Evolutionary conservation across 176 grass and related monocot genomes (phyloP).

Genomic region (Dactylis glomerata): DNA sequence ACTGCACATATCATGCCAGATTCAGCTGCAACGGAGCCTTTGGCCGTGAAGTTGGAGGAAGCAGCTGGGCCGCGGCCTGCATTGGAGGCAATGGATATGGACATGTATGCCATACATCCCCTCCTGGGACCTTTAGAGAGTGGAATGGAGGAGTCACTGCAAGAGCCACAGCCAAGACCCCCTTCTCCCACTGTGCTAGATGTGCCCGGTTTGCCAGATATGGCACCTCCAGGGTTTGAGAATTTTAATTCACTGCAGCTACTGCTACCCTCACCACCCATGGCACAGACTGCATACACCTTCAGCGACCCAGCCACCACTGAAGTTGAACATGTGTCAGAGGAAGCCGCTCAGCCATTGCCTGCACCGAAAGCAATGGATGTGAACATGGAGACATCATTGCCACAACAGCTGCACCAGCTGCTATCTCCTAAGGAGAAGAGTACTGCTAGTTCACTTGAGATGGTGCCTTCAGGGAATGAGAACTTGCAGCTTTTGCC

Average conservation of each 20-base stretch:
- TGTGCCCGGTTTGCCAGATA: constrained; percentile 3
- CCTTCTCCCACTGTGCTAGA: constrained; percentile 6
- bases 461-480: constrained; percentile 8
- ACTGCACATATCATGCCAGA: constrained; percentile 2
- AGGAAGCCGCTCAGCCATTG: neutral
- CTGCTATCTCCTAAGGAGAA: constrained; percentile 3
- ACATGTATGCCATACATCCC: neutral
- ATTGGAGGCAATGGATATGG: constrained; percentile 11
- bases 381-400: neutral
- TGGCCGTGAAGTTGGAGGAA: neutral
- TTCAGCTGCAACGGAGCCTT: neutral
- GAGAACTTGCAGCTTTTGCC: constrained; percentile 9
- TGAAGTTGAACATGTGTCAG: constrained; percentile 4
- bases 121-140: neutral
- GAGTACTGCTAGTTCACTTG: constrained; percentile 9
- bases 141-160: constrained; percentile 1
- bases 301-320: neutral
- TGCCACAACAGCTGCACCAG: neutral
- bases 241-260: constrained; percentile 26
- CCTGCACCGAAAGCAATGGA: constrained; percentile 7
- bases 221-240: constrained; percentile 34
- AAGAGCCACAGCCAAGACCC: neutral
- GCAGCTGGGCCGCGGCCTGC: neutral
- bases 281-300: neutral
- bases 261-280: constrained; percentile 1